Conservation (phyloP, 2,329 filamentous ascomycete genomes). For the Exophiala phaeomuriformis region DNA sequence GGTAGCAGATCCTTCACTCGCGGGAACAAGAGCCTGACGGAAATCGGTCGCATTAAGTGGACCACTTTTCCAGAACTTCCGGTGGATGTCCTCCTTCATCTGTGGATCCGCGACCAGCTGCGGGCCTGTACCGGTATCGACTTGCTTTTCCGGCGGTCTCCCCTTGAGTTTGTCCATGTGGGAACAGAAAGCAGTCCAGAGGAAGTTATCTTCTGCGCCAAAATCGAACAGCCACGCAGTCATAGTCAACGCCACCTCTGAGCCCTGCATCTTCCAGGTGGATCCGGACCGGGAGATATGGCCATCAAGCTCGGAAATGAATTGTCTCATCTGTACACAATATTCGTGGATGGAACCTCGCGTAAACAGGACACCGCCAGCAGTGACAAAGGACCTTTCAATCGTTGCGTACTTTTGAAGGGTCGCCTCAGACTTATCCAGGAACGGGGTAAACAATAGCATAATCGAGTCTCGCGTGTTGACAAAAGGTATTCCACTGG, state of each 20-base stretch:
- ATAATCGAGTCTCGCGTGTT: constrained; percentile 52
- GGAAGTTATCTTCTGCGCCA: constrained; percentile 36
- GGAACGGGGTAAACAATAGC: constrained; percentile 48
- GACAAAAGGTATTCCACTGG: constrained; percentile 48
- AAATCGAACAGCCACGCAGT: constrained; percentile 51
- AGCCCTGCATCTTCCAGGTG: constrained; percentile 48
- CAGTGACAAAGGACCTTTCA: constrained; percentile 46
- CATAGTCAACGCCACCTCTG: constrained; percentile 49
- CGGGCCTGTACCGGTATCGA: background rate
- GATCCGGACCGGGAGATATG: constrained; percentile 43
- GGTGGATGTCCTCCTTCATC: constrained; percentile 14
- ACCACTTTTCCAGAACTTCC: constrained; percentile 23
- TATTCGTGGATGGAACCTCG: constrained; percentile 34
- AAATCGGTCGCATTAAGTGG: constrained; percentile 3
- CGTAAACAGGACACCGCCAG: constrained; percentile 46
- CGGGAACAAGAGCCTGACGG: constrained; percentile 8
- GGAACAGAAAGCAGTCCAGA: constrained; percentile 30
- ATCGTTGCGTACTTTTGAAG: constrained; percentile 31
- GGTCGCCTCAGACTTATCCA: constrained; percentile 35
- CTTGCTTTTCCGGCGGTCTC: constrained; percentile 3
- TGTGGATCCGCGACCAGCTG: constrained; percentile 9
- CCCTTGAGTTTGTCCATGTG: constrained; percentile 12
- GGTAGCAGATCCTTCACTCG: constrained; percentile 20
- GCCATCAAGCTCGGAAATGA: constrained; percentile 40
- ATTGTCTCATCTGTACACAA: constrained; percentile 34